Conservation (phyloP, 164 flowering plant species). For the Hamamelis virginiana region DNA sequence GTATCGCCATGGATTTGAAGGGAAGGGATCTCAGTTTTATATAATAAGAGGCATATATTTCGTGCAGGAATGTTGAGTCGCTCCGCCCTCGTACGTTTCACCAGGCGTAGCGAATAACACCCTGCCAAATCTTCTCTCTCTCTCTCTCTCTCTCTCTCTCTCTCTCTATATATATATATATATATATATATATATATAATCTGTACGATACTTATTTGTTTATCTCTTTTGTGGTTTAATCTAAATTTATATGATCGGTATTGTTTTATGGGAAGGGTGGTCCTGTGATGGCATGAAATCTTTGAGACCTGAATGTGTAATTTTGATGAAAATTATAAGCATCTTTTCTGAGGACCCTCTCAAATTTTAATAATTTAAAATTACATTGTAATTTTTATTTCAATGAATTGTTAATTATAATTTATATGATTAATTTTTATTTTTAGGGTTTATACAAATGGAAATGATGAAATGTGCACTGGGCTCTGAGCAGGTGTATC, state of each 20-base stretch:
- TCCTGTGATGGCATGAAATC: conserved; percentile 72
- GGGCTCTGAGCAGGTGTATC: conserved; percentile 49
- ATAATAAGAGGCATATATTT: conserved; percentile 21
- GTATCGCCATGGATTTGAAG: neutral
- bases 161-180: no score
- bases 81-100: conserved; percentile 30
- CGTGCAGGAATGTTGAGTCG: conserved; percentile 43
- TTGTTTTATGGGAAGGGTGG: neutral
- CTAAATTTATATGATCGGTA: no score
- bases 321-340: conserved; percentile 53
- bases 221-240: no score
- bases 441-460: neutral
- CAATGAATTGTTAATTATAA: no score
- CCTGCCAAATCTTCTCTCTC: conserved; percentile 22
- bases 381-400: no score
- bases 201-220: no score
- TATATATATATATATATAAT: no score
- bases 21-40: neutral
- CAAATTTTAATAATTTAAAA: neutral
- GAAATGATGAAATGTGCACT: conserved; percentile 50
- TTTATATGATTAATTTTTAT: neutral
- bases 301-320: conserved; percentile 66
- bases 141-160: no score
- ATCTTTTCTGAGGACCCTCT: conserved; percentile 42
- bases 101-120: conserved; percentile 36